A percentile compares a stretch with the other conserved stretches of the same genome.
Evolutionary conservation across 192 early-diverging fungal genomes (phyloP).

Genomic region (Backusella australiensis): DNA sequence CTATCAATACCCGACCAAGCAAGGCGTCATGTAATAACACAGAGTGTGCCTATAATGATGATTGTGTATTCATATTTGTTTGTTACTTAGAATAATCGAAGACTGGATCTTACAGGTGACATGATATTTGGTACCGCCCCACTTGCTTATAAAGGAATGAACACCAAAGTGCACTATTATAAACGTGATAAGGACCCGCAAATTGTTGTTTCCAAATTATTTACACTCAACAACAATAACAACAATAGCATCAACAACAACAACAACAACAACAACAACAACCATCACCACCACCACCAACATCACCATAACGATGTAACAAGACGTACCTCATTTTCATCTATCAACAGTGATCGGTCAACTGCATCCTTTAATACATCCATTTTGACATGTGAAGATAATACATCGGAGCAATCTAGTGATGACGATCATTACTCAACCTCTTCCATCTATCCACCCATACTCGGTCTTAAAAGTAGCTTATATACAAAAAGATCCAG

Average conservation of each 20-base stretch:
- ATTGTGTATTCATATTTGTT: background rate
- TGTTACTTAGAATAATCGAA: slow-evolving; percentile 17
- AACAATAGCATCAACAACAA: background rate
- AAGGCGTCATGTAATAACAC: slow-evolving; percentile 7
- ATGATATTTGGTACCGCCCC: slow-evolving; percentile 55
- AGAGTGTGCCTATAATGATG: background rate
- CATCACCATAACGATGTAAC: slow-evolving; percentile 26
- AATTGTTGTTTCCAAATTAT: slow-evolving; percentile 41
- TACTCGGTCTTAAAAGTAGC: slow-evolving; percentile 26
- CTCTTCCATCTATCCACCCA: slow-evolving; percentile 30
- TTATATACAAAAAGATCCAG: slow-evolving; percentile 35
- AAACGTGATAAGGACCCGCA: slow-evolving; percentile 38
- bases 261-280: background rate
- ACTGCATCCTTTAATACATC: slow-evolving; percentile 23
- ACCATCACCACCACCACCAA: background rate
- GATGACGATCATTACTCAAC: slow-evolving; percentile 27
- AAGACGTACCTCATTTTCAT: slow-evolving; percentile 40
- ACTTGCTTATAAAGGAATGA: slow-evolving; percentile 49
- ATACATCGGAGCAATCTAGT: slow-evolving; percentile 27
- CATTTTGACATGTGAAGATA: slow-evolving; percentile 2
- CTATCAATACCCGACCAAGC: slow-evolving; percentile 10
- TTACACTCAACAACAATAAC: slow-evolving; percentile 26
- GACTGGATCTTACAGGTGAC: slow-evolving; percentile 43
- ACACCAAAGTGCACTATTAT: slow-evolving; percentile 44
- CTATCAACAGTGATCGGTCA: slow-evolving; percentile 41